Evolutionary conservation across 345 rosid species (phyloP), one percentile per base, ranked within the genome.

Genomic region (Bruguiera gymnorhiza): DNA sequence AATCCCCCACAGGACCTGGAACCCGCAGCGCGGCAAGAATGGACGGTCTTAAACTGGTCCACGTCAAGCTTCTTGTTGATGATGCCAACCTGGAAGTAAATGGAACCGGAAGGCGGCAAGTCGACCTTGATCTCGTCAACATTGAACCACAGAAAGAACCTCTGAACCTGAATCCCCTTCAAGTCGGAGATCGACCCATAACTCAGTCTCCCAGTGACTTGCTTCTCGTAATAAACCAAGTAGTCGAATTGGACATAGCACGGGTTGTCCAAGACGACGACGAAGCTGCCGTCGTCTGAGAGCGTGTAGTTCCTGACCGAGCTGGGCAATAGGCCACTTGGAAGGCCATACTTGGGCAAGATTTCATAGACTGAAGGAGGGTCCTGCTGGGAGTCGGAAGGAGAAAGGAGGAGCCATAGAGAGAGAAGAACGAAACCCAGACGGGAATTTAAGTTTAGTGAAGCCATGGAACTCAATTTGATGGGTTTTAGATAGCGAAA

Each of bases 331-430:
- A 94, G 85, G 0, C 98, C 98, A 55, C 84, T 70, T 4, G 98
- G 98, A 81, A 94, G 97, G 65, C 98, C 96, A 84, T 58, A 92
- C 67, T 86, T 71, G n/a, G 96, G 90, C 59, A 94, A 91, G 85
- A 92, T 76, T 2, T 94, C 97, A 81, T 83, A 87, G 52, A 91
- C 96, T 6, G 87, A 70, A 3, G 79, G 59, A 24, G 59, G 76
- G 65, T 73, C 69, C 36, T 81, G 73, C 19, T 63, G 65, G 56
- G 83, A 71, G 32, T 37, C 52, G 6, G 77, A 48, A 62, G 74
- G 56, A 60, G 73, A 63, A 63, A 76, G 51, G 60, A 55, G 2
- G 69, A 80, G 50, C 62, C 83, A 11, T 61, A 84, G 32, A 36
- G 63, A 66, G 37, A 66, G 24, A 58, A 72, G 70, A 54, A 51